A percentile compares a stretch with the other conserved stretches of the same genome.
Conservation (phyloP, 2,329 filamentous ascomycete genomes). For the Diaporthe citri region DNA sequence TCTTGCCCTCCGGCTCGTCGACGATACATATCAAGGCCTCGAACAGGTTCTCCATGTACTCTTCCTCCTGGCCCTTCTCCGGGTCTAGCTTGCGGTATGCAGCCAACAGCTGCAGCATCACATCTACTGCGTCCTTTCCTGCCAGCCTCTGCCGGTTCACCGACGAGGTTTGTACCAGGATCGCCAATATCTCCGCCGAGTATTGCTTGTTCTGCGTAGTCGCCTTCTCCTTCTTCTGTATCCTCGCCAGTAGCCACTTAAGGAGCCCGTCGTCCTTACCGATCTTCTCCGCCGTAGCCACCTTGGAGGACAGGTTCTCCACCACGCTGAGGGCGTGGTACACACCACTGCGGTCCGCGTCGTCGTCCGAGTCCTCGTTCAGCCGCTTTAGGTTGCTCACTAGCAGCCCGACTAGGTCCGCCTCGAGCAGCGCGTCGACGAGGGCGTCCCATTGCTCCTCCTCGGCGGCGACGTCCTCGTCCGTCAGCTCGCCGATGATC, state of each 20-base stretch:
- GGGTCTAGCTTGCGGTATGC: constrained; percentile 90
- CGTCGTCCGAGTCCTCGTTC: constrained; percentile 74
- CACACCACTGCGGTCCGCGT: constrained; percentile 83
- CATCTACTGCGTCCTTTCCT: constrained; percentile 79
- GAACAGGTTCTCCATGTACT: constrained; percentile 95
- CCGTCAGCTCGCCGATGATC: constrained; percentile 89
- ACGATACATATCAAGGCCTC: constrained; percentile 85
- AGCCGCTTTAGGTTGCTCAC: constrained; percentile 84
- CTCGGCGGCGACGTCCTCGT: constrained; percentile 88
- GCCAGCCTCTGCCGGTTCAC: constrained; percentile 75
- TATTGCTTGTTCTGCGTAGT: constrained; percentile 96
- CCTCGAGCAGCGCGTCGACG: constrained; percentile 74
- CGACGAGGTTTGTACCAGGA: constrained; percentile 82
- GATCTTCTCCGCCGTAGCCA: constrained; percentile 77
- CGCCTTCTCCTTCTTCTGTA: constrained; percentile 71
- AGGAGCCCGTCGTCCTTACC: constrained; percentile 77
- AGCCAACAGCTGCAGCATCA: constrained; percentile 84
- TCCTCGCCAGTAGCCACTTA: constrained; percentile 82
- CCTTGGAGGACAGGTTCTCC: constrained; percentile 85
- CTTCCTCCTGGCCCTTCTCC: constrained; percentile 88
- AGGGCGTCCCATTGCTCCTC: constrained; percentile 85
- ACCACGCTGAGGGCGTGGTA: constrained; percentile 87
- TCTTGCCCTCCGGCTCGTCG: constrained; percentile 80
- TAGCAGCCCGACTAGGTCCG: constrained; percentile 80
- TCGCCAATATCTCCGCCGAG: constrained; percentile 89